A percentile compares a stretch with the other conserved stretches of the same genome.
phyloP scores from a whole-genome alignment of 1,284 basidiomycete species.

The Ceratobasidium sp. region DNA sequence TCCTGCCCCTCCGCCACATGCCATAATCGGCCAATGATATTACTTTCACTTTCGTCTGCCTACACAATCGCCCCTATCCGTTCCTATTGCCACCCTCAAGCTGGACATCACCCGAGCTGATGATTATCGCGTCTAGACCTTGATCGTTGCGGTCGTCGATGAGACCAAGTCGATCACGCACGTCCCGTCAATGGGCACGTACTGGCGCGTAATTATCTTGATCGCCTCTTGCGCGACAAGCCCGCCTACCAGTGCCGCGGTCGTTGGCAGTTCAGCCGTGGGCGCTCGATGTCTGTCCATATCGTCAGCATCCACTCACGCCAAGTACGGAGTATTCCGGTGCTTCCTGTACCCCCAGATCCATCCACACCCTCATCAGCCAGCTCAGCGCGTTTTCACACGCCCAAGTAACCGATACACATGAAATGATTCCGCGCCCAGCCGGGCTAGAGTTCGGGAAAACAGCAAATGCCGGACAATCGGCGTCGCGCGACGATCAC shows the following conservation, averaged over 20 bases:
- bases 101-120: neutral
- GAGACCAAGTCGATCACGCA: conserved; percentile 88
- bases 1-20: conserved; percentile 28
- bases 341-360: neutral
- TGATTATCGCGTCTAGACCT: conserved; percentile 36
- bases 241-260: conserved; percentile 91
- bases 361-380: no score
- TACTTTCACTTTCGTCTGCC: conserved; percentile 22
- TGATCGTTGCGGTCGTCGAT: conserved; percentile 70
- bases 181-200: conserved; percentile 87
- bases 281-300: conserved; percentile 73
- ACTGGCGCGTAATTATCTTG: conserved; percentile 97
- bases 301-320: neutral
- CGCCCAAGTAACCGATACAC: no score
- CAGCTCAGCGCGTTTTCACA: no score
- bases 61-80: conserved; percentile 32
- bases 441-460: no score
- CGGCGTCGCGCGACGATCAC: no score
- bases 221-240: conserved; percentile 97
- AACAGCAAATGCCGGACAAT: neutral
- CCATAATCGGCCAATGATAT: conserved; percentile 4
- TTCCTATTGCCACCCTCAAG: conserved; percentile 20
- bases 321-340: neutral
- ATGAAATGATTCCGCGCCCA: no score
- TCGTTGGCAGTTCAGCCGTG: conserved; percentile 87